Evolutionary conservation across 106 monocot genomes (phyloP), one percentile per base, ranked within the genome.

Genomic region (Dendrobium huoshanense): DNA sequence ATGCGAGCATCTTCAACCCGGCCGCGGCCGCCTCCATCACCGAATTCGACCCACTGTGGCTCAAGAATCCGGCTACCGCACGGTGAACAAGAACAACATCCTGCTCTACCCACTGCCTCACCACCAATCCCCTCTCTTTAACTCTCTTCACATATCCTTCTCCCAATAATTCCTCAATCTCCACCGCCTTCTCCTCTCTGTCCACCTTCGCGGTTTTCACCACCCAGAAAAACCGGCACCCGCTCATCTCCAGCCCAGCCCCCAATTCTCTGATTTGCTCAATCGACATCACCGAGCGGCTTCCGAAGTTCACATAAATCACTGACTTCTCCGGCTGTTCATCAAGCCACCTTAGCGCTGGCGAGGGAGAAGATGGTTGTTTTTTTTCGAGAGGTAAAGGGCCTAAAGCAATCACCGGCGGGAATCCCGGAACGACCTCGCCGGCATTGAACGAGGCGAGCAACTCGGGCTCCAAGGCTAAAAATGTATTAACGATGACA

Each of bases 1-100:
- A 90, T 31, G 80, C 83, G 51, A 91, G 64, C 79, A 93, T 77
- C 43, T 20, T 73, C 81, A 88, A 81, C 25, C 93, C 93, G 6
- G 59, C 22, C 74, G 72, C 7, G 33, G 82, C 82, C 15, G 89
- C 89, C 84, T 94, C 91, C 16, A 48, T 83, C 80, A 88, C 85
- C 19, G 89, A 91, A 80, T 94, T 92, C 91, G 88, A 92, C 42
- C 94, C 89, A 41, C 89, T 86, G 78, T 94, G 94, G 78, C 85
- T 94, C 29, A 94, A 2, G 68, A 94, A 94, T n/a, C 85, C 84
- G 8, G 79, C 93, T 3, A 93, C 81, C 15, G 91, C 75, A 13
- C 54, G 27, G 79, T 89, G 89, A 5, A 37, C 55, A 73, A 94
- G 77, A 6, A 94, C 42, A 78, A 45, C 82, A 73, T 80, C 85